Conservation (phyloP, 2,329 filamentous ascomycete genomes). For the Colletotrichum simmondsii region DNA sequence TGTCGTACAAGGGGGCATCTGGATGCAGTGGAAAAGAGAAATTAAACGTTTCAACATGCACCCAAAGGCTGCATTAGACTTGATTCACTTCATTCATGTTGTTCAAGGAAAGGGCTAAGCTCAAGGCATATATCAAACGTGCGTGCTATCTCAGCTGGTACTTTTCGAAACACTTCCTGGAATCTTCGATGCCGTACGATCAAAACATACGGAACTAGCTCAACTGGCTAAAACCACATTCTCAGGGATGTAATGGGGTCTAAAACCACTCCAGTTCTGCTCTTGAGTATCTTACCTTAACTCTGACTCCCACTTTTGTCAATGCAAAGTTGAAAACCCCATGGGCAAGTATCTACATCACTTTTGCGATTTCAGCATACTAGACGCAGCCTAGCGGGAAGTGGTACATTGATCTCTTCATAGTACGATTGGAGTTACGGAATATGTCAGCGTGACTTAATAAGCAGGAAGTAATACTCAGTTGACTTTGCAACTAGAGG, state of each 20-base stretch:
- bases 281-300: not conserved
- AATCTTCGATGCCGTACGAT: not conserved
- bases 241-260: not conserved
- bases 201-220: not conserved
- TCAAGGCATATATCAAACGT: too few relatives aligned
- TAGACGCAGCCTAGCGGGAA: not conserved
- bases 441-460: not conserved
- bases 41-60: too few relatives aligned
- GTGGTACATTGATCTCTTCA: not conserved
- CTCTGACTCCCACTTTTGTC: not conserved
- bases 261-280: not conserved
- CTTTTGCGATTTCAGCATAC: not conserved
- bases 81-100: too few relatives aligned
- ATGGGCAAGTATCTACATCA: too few relatives aligned
- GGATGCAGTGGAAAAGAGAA: too few relatives aligned
- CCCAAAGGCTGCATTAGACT: too few relatives aligned
- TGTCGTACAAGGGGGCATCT: too few relatives aligned
- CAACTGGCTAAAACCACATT: not conserved
- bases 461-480: fast-evolving
- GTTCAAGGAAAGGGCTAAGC: too few relatives aligned
- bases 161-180: not conserved
- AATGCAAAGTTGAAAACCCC: not conserved
- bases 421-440: not conserved
- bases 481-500: not conserved
- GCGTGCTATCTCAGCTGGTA: too few relatives aligned